Conservation (phyloP, 257 asterid genomes). For the Catharanthus roseus region DNA sequence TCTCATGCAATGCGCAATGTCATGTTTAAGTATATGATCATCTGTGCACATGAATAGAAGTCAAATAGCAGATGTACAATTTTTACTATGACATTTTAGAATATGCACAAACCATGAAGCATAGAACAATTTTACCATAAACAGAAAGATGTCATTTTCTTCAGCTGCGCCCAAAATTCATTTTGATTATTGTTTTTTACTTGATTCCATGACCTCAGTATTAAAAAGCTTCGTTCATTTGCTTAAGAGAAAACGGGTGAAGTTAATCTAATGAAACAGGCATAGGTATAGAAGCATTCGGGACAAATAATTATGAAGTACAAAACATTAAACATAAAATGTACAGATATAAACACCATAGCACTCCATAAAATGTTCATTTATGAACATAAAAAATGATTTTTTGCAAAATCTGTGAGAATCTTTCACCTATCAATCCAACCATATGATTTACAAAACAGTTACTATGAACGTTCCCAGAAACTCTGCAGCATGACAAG, state of each 20-base stretch:
- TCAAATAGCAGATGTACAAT: not conserved
- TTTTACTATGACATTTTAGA: not conserved
- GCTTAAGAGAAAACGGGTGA: not conserved
- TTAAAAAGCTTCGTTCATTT: not conserved
- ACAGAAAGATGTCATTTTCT: not conserved
- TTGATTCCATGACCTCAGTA: not conserved
- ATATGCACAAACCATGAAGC: not conserved
- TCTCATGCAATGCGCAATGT: not conserved
- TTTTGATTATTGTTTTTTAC: too few relatives aligned
- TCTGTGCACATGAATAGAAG: not conserved
- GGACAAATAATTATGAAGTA: not conserved
- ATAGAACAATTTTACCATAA: not conserved
- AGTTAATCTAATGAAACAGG: not conserved
- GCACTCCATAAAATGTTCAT: not conserved
- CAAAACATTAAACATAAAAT: not conserved
- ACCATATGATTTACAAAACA: too few relatives aligned
- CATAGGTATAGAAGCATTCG: not conserved
- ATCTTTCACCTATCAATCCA: not conserved
- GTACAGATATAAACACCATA: not conserved
- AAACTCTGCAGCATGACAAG: not conserved
- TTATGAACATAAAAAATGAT: not conserved
- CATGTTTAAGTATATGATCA: not conserved
- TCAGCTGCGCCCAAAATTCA: not conserved
- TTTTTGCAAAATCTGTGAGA: too few relatives aligned
- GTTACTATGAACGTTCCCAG: not conserved